Evolutionary conservation across 208 protist species (phyloP).

Genomic region (Angomonas deanei): DNA sequence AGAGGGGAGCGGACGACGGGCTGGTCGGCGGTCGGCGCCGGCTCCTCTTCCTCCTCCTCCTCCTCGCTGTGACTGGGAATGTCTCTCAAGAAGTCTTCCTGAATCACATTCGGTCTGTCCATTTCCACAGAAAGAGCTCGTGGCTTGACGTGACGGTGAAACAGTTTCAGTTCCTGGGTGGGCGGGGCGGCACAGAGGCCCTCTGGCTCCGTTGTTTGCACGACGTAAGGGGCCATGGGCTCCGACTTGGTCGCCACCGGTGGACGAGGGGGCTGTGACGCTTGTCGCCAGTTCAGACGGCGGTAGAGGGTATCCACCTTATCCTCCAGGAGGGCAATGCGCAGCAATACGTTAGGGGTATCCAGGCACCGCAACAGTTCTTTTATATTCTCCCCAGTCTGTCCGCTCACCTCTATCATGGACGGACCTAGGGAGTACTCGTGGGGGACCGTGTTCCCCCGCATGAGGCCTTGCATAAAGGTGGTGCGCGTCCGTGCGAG

Average conservation of each 20-base stretch:
- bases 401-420: constrained; percentile 42
- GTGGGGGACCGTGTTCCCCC: constrained; percentile 25
- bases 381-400: constrained; percentile 38
- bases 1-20: neutral
- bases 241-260: neutral
- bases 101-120: constrained; percentile 7
- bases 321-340: constrained; percentile 38
- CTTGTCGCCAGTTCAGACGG: neutral
- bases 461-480: constrained; percentile 33
- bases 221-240: neutral
- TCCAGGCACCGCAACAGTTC: constrained; percentile 44
- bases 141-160: constrained; percentile 1
- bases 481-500: constrained; percentile 38
- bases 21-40: neutral
- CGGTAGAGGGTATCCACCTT: constrained; percentile 17
- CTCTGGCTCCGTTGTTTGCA: neutral
- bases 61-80: neutral
- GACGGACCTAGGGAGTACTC: constrained; percentile 38
- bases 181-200: neutral
- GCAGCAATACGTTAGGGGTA: constrained; percentile 50
- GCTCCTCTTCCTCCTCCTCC: neutral
- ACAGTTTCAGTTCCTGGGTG: neutral
- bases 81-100: constrained; percentile 8
- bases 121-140: too few species aligned
- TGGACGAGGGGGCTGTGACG: neutral